These are phyloP conservation scores for Erodium texanum DNA, from an alignment of 441 rosid species.

Conservation along the genomic window DNA sequence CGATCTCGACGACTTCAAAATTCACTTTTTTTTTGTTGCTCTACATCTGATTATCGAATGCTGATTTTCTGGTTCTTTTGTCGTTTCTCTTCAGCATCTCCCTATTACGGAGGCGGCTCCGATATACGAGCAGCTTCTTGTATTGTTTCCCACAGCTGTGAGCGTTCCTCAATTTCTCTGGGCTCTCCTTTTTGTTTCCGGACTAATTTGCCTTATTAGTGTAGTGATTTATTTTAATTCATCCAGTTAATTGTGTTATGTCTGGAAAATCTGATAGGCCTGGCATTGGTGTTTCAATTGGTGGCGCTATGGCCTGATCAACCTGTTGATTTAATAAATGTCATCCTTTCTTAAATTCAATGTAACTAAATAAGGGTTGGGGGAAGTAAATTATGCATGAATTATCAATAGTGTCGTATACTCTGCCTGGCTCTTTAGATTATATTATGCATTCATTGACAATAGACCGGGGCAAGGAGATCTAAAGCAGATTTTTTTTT, in stretches of 20 bases:
- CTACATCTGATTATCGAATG: neutral
- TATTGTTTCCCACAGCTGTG: slow-evolving; percentile 77
- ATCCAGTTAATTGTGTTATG: neutral
- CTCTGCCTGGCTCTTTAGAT: neutral
- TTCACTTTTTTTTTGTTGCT: neutral
- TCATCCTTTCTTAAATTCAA: neutral
- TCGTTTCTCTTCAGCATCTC: slow-evolving; percentile 36
- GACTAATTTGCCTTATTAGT: neutral
- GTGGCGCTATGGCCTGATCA: neutral
- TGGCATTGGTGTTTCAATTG: neutral
- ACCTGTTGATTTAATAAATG: neutral
- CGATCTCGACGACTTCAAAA: neutral
- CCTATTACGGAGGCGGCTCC: slow-evolving; percentile 77
- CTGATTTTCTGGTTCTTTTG: slow-evolving; percentile 7
- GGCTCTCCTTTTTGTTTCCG: neutral
- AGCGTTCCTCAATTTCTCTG: slow-evolving; percentile 25
- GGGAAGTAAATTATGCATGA: neutral
- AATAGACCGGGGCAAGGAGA: neutral
- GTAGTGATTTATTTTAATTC: neutral
- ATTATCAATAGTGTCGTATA: neutral
- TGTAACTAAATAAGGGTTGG: neutral
- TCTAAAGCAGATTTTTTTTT: too few relatives aligned
- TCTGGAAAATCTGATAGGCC: neutral
- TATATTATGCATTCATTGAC: neutral
- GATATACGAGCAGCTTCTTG: slow-evolving; percentile 72